Evolutionary conservation across 1,139 yeast genomes (phyloP).

Genomic region (Barnettozyma hawaiiensis): DNA sequence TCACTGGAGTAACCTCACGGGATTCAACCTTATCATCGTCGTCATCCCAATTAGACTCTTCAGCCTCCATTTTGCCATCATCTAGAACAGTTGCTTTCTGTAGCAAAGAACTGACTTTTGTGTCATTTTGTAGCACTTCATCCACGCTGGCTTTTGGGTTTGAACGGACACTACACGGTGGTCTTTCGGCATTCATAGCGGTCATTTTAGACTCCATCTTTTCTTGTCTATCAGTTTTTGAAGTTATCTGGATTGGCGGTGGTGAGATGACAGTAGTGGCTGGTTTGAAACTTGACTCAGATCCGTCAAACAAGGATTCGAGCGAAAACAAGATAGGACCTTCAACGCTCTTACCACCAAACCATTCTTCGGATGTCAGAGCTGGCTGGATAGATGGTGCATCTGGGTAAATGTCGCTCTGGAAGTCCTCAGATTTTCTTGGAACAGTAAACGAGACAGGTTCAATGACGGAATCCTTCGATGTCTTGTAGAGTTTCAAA

Average conservation of each 20-base stretch:
- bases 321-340: constrained; percentile 80
- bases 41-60: constrained; percentile 31
- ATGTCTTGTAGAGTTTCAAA: constrained; percentile 73
- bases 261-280: constrained; percentile 32
- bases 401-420: constrained; percentile 87
- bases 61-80: constrained; percentile 31
- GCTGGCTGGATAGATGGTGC: constrained; percentile 81
- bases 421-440: constrained; percentile 88
- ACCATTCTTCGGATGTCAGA: constrained; percentile 72
- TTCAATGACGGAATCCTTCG: constrained; percentile 75
- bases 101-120: constrained; percentile 41
- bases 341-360: constrained; percentile 65
- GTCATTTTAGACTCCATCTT: too few relatives aligned
- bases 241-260: too few relatives aligned
- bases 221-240: too few relatives aligned
- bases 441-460: constrained; percentile 92
- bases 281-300: constrained; percentile 39
- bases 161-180: constrained; percentile 7
- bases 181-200: too few relatives aligned
- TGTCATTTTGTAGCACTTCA: constrained; percentile 42
- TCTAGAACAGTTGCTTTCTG: constrained; percentile 46
- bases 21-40: constrained; percentile 13
- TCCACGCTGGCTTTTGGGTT: constrained; percentile 31
- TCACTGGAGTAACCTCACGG: constrained; percentile 3
- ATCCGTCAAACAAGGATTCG: constrained; percentile 74